These are phyloP conservation scores for Aspergillus wentii DNA, from an alignment of 495 filamentous ascomycete genomes.

Conservation along the genomic window DNA sequence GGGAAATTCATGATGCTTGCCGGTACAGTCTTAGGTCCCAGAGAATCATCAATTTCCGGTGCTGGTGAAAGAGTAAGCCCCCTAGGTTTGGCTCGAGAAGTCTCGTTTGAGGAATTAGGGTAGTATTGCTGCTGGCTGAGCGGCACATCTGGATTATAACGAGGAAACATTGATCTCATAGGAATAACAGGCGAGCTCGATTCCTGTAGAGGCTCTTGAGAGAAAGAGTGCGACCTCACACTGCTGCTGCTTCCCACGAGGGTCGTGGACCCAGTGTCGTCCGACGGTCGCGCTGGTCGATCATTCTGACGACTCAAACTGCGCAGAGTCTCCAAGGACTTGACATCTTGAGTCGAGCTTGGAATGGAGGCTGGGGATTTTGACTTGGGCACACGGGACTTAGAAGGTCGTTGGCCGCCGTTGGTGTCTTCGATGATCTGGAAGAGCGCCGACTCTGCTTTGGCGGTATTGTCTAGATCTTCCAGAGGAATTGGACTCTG, in stretches of 20 bases:
- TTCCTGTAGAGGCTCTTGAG: conserved; percentile 25
- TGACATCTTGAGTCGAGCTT: conserved; percentile 9
- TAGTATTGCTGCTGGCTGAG: conserved; percentile 66
- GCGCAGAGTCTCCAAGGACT: conserved; percentile 18
- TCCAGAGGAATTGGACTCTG: conserved; percentile 30
- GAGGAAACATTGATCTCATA: conserved; percentile 75
- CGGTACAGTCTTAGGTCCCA: conserved; percentile 42
- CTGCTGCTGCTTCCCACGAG: conserved; percentile 13
- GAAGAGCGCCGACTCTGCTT: conserved; percentile 34
- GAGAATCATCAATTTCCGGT: conserved; percentile 34
- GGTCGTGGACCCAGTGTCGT: conserved; percentile 39
- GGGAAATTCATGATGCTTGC: conserved; percentile 45
- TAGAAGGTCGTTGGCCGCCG: conserved; percentile 19
- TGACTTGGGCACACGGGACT: conserved; percentile 14
- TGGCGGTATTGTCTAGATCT: conserved; percentile 27
- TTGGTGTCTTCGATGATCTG: conserved; percentile 37
- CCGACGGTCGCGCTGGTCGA: conserved; percentile 22
- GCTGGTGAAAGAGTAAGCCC: conserved; percentile 23
- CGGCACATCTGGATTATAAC: conserved; percentile 68
- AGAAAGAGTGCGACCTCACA: conserved; percentile 37
- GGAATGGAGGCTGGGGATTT: conserved; percentile 12
- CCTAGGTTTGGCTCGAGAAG: conserved; percentile 26
- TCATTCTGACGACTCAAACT: conserved; percentile 17
- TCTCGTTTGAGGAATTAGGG: conserved; percentile 49
- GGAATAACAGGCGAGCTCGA: conserved; percentile 30